A percentile compares a stretch with the other conserved stretches of the same genome.
Conservation (phyloP, 1,284 basidiomycete species). For the Inonotus obliquus region DNA sequence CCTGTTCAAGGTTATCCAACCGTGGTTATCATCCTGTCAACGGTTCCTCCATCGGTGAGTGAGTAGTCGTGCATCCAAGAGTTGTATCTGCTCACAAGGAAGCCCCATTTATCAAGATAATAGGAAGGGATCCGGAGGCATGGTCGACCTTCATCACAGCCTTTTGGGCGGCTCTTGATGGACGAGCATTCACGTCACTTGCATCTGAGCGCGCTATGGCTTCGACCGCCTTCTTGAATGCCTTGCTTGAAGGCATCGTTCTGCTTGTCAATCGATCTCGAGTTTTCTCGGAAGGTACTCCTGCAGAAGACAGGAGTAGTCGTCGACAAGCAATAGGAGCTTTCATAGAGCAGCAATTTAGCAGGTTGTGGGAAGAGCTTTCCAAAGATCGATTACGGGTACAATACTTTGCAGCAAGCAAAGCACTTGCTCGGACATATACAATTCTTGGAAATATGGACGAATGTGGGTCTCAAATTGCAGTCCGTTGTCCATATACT, state of each 20-base stretch:
- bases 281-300: conserved; percentile 19
- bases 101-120: conserved; percentile 8
- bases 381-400: conserved; percentile 39
- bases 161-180: conserved; percentile 75
- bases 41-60: conserved; percentile 61
- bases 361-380: conserved; percentile 47
- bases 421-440: conserved; percentile 41
- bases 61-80: background rate
- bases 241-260: conserved; percentile 65
- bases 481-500: background rate
- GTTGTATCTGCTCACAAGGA: background rate
- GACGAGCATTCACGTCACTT: conserved; percentile 53
- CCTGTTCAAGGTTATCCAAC: conserved; percentile 74
- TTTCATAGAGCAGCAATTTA: conserved; percentile 44
- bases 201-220: conserved; percentile 39
- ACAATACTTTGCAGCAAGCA: conserved; percentile 40
- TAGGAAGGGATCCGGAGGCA: conserved; percentile 25
- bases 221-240: conserved; percentile 58
- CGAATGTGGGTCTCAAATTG: conserved; percentile 32
- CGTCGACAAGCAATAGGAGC: conserved; percentile 17
- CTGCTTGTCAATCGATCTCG: conserved; percentile 48
- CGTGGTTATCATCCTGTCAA: conserved; percentile 73
- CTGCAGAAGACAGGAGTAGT: conserved; percentile 10
- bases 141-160: conserved; percentile 54
- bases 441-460: conserved; percentile 38